These are phyloP conservation scores for Heracleum sosnowskyi DNA, from an alignment of 129 eudicot genomes.

Conservation along the genomic window DNA sequence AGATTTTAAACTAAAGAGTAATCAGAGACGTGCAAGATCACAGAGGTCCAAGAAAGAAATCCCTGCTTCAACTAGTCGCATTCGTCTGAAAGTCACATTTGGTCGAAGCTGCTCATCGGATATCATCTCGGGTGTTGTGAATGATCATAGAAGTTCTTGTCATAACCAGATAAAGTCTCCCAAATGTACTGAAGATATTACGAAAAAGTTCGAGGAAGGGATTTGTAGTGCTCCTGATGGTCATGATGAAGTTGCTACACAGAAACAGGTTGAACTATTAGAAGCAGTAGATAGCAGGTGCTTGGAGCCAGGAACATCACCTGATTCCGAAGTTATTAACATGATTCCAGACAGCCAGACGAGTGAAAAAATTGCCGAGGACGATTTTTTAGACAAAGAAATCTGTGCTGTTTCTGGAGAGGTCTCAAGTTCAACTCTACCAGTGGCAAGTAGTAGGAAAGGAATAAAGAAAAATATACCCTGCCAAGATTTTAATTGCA, in stretches of 20 bases:
- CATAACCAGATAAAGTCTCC: slow-evolving; percentile 18
- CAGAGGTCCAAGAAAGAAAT: slow-evolving; percentile 23
- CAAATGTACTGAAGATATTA: slow-evolving; percentile 6
- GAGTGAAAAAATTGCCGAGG: slow-evolving; percentile 27
- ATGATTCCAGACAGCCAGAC: slow-evolving; percentile 40
- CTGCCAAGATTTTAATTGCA: neutral
- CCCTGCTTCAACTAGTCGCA: slow-evolving; percentile 33
- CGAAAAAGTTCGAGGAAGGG: slow-evolving; percentile 21
- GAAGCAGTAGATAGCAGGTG: slow-evolving; percentile 35
- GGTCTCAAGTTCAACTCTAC: slow-evolving; percentile 12
- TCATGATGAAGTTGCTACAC: slow-evolving; percentile 10
- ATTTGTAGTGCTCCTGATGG: neutral
- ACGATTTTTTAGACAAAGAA: slow-evolving; percentile 25
- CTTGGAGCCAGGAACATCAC: slow-evolving; percentile 76
- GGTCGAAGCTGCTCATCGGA: slow-evolving; percentile 15
- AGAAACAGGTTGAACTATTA: slow-evolving; percentile 18
- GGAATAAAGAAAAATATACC: slow-evolving; percentile 4
- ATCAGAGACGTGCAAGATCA: slow-evolving; percentile 19
- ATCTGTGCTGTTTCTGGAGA: slow-evolving; percentile 21
- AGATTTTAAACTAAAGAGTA: slow-evolving; percentile 22
- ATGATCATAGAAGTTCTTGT: slow-evolving; percentile 22
- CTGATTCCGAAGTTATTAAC: slow-evolving; percentile 92
- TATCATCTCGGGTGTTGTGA: slow-evolving; percentile 13
- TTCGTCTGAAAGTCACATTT: slow-evolving; percentile 58
- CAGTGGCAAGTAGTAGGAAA: slow-evolving; percentile 18